These are phyloP conservation scores for Trifolium dubium DNA, from an alignment of 306 rosid genomes.

Conservation along the genomic window DNA sequence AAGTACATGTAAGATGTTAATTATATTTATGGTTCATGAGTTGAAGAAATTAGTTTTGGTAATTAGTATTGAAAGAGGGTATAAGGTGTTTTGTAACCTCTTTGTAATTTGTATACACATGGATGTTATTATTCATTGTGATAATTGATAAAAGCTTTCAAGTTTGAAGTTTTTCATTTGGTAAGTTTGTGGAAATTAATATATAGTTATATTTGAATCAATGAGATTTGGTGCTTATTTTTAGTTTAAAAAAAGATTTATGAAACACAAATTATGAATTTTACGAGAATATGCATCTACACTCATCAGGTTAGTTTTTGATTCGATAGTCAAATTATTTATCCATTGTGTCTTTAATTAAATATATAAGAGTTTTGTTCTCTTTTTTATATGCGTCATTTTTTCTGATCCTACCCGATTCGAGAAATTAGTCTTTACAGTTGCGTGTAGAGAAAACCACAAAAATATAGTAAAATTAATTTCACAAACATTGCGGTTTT, in stretches of 20 bases:
- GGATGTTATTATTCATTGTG: not conserved
- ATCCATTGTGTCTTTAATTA: too few relatives aligned
- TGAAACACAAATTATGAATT: not conserved
- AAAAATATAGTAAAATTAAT: too few relatives aligned
- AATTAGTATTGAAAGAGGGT: not conserved
- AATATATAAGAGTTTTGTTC: too few relatives aligned
- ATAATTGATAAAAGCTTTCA: not conserved
- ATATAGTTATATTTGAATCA: not conserved
- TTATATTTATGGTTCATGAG: not conserved
- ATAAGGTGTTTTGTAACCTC: slow-evolving; percentile 7
- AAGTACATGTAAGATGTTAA: not conserved
- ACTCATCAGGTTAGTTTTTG: too few relatives aligned
- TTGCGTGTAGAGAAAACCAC: too few relatives aligned
- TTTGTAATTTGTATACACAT: slow-evolving; percentile 22
- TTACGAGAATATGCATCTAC: too few relatives aligned
- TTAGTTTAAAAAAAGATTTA: not conserved
- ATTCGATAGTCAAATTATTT: too few relatives aligned
- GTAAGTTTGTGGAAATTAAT: not conserved
- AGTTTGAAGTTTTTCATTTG: not conserved
- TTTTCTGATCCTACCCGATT: too few relatives aligned
- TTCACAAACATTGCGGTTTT: not conserved
- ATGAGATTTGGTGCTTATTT: not conserved
- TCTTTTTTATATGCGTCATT: too few relatives aligned
- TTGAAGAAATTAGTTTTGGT: not conserved
- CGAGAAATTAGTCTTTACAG: too few relatives aligned